Conservation (phyloP, 495 filamentous ascomycete genomes). For the Hamigera avellanea region DNA sequence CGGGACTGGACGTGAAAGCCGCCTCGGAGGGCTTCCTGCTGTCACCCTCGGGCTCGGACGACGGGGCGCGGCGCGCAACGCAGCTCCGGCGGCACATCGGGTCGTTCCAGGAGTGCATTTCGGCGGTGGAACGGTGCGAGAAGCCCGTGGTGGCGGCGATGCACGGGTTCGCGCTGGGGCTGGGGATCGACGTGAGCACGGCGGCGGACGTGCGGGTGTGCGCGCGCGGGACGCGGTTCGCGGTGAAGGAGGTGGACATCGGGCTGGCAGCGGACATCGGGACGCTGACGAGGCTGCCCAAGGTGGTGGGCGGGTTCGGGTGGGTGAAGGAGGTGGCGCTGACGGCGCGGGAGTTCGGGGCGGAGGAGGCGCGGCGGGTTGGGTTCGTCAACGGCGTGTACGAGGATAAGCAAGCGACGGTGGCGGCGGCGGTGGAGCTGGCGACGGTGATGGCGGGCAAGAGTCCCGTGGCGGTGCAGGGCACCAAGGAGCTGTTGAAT, state of each 20-base stretch:
- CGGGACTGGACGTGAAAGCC: conserved; percentile 67
- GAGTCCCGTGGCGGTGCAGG: conserved; percentile 84
- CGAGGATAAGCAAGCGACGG: conserved; percentile 47
- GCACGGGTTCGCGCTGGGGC: conserved; percentile 69
- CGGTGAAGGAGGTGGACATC: conserved; percentile 93
- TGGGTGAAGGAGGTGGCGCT: conserved; percentile 92
- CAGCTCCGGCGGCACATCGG: conserved; percentile 53
- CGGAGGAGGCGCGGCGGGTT: conserved; percentile 67
- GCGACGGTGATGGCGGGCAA: conserved; percentile 62
- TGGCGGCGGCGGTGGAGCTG: conserved; percentile 52
- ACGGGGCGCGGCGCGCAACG: conserved; percentile 57
- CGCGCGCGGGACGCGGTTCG: conserved; percentile 48
- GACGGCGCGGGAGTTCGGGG: conserved; percentile 63
- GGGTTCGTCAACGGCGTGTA: conserved; percentile 79
- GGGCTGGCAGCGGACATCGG: conserved; percentile 91
- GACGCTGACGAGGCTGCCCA: conserved; percentile 74
- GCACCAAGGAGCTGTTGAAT: conserved; percentile 89
- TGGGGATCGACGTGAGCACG: conserved; percentile 74
- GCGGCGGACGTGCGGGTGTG: conserved; percentile 74
- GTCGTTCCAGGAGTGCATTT: conserved; percentile 70
- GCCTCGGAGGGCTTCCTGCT: conserved; percentile 28
- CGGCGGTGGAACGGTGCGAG: conserved; percentile 69
- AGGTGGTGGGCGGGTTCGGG: conserved; percentile 59
- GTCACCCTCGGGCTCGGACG: conserved; percentile 18
- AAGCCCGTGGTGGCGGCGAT: conserved; percentile 84